phyloP scores from a whole-genome alignment of 352 stramenopile genomes.

The Pythium vanterpoolii region DNA sequence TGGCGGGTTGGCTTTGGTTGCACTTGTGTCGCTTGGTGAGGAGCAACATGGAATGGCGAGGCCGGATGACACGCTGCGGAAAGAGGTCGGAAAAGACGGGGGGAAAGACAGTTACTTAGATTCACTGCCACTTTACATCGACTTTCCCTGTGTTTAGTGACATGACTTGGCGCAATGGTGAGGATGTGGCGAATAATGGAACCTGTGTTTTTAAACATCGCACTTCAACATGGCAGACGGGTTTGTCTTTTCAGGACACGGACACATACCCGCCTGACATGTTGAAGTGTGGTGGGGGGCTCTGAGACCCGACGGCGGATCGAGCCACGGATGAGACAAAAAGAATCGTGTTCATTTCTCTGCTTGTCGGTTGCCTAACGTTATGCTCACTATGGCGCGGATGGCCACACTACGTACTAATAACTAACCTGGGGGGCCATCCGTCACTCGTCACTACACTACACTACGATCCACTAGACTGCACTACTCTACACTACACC shows the following conservation, averaged over 20 bases:
- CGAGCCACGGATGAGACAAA: neutral
- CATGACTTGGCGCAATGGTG: neutral
- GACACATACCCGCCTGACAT: too few species aligned
- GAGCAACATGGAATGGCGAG: neutral
- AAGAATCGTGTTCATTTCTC: neutral
- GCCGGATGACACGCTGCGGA: neutral
- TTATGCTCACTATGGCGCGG: neutral
- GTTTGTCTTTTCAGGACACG: too few species aligned
- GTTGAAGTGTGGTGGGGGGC: neutral
- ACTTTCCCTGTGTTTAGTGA: neutral
- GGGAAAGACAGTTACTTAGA: neutral
- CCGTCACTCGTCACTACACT: constrained; percentile 2
- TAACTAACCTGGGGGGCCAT: constrained; percentile 6
- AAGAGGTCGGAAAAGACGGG: neutral
- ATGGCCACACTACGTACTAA: constrained; percentile 10
- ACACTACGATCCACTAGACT: constrained; percentile 4
- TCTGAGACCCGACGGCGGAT: neutral
- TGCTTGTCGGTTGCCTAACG: neutral
- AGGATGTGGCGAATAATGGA: too few species aligned
- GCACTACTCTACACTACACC: constrained; percentile 16
- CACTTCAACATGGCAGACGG: too few species aligned
- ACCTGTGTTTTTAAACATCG: neutral
- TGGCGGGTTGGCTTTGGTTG: neutral
- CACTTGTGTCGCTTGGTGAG: neutral
- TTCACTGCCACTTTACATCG: too few species aligned